These are phyloP conservation scores for Rosa lucieae DNA, from an alignment of 306 rosid genomes.

Conservation along the genomic window DNA sequence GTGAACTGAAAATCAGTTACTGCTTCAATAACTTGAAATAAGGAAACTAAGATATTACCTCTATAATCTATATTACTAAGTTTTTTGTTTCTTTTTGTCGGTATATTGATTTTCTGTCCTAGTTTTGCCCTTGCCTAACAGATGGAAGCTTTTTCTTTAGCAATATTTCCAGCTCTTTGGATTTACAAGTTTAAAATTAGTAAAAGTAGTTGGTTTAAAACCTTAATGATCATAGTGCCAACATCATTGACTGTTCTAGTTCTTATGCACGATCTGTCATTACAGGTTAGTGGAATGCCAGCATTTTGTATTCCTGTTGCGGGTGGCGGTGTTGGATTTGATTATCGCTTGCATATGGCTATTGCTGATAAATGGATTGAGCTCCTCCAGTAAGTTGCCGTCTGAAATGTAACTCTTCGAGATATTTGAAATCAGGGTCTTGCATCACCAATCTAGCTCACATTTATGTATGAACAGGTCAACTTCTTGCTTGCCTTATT, in stretches of 20 bases:
- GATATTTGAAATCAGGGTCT: background rate
- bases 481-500: background rate
- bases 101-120: background rate
- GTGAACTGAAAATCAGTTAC: constrained; percentile 3
- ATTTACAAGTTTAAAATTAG: background rate
- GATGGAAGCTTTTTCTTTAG: background rate
- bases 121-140: background rate
- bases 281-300: constrained; percentile 99
- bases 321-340: constrained; percentile 93
- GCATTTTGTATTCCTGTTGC: constrained; percentile 81
- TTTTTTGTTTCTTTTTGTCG: background rate
- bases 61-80: background rate
- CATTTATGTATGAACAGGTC: background rate
- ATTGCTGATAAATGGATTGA: constrained; percentile 99
- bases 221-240: constrained; percentile 9
- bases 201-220: background rate
- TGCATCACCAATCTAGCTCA: constrained; percentile 3
- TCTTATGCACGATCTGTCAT: constrained; percentile 22
- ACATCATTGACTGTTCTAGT: background rate
- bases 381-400: constrained; percentile 66
- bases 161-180: background rate
- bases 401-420: background rate
- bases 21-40: background rate
- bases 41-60: background rate
- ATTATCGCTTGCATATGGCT: constrained; percentile 97